These are phyloP conservation scores for Aspergillus baeticus DNA, from an alignment of 495 filamentous ascomycete genomes.

Conservation along the genomic window DNA sequence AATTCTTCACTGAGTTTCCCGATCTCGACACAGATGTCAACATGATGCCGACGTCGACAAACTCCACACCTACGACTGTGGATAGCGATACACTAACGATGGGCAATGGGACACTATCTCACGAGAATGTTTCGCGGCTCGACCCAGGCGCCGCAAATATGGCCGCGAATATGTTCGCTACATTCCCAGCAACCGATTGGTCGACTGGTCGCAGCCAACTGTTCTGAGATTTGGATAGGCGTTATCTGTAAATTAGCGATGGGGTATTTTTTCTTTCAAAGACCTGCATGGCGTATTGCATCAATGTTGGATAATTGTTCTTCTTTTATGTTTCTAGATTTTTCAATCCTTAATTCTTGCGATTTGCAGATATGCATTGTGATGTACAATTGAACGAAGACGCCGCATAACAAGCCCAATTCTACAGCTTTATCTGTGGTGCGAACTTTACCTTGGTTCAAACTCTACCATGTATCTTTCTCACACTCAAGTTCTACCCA, in stretches of 20 bases:
- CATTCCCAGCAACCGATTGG: conserved; percentile 9
- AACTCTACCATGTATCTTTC: too few relatives aligned
- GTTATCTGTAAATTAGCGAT: not conserved
- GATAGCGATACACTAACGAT: not conserved
- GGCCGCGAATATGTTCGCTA: conserved; percentile 6
- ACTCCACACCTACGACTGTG: not conserved
- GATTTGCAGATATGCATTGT: too few relatives aligned
- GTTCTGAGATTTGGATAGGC: not conserved
- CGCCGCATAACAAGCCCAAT: too few relatives aligned
- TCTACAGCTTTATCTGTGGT: too few relatives aligned
- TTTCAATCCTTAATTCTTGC: too few relatives aligned
- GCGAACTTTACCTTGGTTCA: too few relatives aligned
- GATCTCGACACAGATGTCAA: conserved; percentile 12
- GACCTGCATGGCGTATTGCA: too few relatives aligned
- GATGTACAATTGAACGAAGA: too few relatives aligned
- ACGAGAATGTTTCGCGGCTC: not conserved
- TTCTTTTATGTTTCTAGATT: too few relatives aligned
- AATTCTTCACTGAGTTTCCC: conserved; percentile 15
- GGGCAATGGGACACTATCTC: not conserved
- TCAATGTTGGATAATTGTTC: too few relatives aligned
- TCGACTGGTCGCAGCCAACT: not conserved
- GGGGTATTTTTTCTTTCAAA: too few relatives aligned
- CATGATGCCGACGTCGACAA: not conserved
- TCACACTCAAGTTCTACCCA: too few relatives aligned
- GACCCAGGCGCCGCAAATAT: conserved; percentile 1